Percentiles rank a stretch among this genome's conserved stretches.
These are phyloP conservation scores for Simplicillium aogashimaense DNA, from an alignment of 2,329 filamentous ascomycete genomes.

Conservation along the genomic window DNA sequence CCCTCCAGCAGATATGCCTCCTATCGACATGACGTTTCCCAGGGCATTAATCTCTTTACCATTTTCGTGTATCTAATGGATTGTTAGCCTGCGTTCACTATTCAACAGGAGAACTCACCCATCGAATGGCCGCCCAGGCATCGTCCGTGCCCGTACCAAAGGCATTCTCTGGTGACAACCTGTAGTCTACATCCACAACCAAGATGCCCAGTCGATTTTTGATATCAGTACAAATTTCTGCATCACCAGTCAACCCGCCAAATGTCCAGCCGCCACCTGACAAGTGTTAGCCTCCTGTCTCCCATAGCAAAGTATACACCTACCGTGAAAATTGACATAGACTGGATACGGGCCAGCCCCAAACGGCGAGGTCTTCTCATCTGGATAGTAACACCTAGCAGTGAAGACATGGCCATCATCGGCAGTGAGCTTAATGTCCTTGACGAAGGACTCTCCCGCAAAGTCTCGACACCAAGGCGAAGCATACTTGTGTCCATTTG, in stretches of 20 bases:
- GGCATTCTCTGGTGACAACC: slow-evolving; percentile 1
- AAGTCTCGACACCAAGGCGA: slow-evolving; percentile 6
- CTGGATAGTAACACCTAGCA: slow-evolving; percentile 3
- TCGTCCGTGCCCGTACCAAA: slow-evolving; percentile 6
- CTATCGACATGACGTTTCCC: slow-evolving; percentile 6
- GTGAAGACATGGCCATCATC: slow-evolving; percentile 5
- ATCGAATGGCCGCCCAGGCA: slow-evolving; percentile 5
- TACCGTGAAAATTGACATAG: slow-evolving; percentile 6
- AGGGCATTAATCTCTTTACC: slow-evolving; percentile 1
- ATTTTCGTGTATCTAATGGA: too few species aligned
- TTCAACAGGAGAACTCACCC: slow-evolving; percentile 2
- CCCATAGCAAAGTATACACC: neutral
- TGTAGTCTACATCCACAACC: slow-evolving; percentile 5
- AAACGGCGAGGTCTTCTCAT: slow-evolving; percentile 5
- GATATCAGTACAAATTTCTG: slow-evolving; percentile 2
- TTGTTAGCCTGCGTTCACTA: neutral
- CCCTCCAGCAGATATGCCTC: slow-evolving; percentile 7
- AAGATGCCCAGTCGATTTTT: slow-evolving; percentile 2
- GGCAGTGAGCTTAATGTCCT: slow-evolving; percentile 5
- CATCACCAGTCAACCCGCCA: too few species aligned
- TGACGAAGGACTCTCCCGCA: slow-evolving; percentile 5
- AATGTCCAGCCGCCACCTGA: too few species aligned
- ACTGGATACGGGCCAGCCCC: slow-evolving; percentile 4
- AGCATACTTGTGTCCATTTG: slow-evolving; percentile 3
- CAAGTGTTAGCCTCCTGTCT: too few species aligned